Conservation (phyloP, 352 stramenopile species). For the Pythium sp. region DNA sequence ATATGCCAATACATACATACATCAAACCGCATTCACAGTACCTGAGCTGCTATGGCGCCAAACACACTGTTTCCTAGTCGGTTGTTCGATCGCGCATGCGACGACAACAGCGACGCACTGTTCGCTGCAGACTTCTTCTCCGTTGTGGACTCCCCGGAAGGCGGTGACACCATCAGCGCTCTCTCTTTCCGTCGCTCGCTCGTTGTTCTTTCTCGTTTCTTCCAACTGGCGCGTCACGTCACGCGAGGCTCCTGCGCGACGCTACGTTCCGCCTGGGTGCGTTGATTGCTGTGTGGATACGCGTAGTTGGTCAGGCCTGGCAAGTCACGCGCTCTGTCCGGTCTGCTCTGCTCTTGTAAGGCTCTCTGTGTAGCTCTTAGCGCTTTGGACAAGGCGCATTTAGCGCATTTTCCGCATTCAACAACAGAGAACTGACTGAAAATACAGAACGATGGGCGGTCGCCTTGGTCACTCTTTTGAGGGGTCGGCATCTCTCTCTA, state of each 20-base stretch:
- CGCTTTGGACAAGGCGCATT: neutral
- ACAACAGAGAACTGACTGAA: neutral
- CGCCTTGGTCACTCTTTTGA: neutral
- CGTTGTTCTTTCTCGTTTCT: neutral
- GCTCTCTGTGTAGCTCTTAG: neutral
- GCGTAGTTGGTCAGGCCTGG: neutral
- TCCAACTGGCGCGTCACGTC: neutral
- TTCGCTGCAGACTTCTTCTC: constrained; percentile 3
- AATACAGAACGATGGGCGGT: constrained; percentile 5
- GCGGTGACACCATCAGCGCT: neutral
- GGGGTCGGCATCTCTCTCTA: constrained; percentile 2
- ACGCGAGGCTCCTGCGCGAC: neutral
- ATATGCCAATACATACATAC: neutral
- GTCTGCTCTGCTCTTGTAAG: neutral
- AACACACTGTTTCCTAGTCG: neutral
- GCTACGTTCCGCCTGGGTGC: neutral
- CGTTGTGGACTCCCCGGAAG: constrained; percentile 11
- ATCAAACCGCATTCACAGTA: neutral
- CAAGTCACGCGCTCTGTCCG: neutral
- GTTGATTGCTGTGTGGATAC: neutral
- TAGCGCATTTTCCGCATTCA: constrained; percentile 2
- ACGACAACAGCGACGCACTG: neutral
- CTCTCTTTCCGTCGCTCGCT: neutral
- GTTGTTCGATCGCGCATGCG: neutral
- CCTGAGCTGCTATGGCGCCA: neutral